A percentile compares a stretch with the other conserved stretches of the same genome.
These are phyloP conservation scores for Cutaneotrichosporon daszewskae DNA, from an alignment of 1,284 basidiomycete genomes.

Conservation along the genomic window DNA sequence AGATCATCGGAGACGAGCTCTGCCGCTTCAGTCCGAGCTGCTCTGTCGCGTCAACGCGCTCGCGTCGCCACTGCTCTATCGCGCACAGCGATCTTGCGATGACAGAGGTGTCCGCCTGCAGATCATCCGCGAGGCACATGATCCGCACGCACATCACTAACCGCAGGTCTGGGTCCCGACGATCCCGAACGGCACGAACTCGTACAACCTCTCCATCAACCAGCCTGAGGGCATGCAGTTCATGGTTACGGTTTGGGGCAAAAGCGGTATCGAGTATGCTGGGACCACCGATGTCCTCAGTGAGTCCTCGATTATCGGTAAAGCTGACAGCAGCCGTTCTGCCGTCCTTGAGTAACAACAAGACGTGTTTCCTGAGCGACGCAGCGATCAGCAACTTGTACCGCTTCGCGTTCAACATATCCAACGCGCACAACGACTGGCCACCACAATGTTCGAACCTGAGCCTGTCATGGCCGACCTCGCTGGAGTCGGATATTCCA, in stretches of 20 bases:
- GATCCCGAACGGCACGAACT: conserved; percentile 28
- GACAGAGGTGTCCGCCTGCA: no score
- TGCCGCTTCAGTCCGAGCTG: no score
- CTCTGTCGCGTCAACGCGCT: no score
- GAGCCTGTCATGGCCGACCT: conserved; percentile 41
- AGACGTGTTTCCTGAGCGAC: conserved; percentile 35
- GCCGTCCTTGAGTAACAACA: conserved; percentile 12
- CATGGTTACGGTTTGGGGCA: conserved; percentile 43
- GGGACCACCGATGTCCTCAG: conserved; percentile 42
- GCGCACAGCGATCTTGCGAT: no score
- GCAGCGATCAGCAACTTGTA: conserved; percentile 35
- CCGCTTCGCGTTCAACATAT: conserved; percentile 42
- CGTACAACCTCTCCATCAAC: conserved; percentile 31
- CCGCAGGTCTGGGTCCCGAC: conserved; percentile 38
- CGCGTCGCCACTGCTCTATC: no score
- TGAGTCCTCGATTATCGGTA: conserved; percentile 15
- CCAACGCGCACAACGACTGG: conserved; percentile 19
- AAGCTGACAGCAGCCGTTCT: conserved; percentile 26
- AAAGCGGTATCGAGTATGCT: conserved; percentile 37
- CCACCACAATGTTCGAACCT: conserved; percentile 44
- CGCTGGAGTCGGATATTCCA: conserved; percentile 21
- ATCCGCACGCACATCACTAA: no score
- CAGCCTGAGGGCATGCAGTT: conserved; percentile 37
- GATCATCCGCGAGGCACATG: no score
- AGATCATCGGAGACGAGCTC: no score